Evolutionary conservation across 2,329 filamentous ascomycete genomes (phyloP), one percentile per base, ranked within the genome.

Genomic region (Pseudogymnoascus sp.): DNA sequence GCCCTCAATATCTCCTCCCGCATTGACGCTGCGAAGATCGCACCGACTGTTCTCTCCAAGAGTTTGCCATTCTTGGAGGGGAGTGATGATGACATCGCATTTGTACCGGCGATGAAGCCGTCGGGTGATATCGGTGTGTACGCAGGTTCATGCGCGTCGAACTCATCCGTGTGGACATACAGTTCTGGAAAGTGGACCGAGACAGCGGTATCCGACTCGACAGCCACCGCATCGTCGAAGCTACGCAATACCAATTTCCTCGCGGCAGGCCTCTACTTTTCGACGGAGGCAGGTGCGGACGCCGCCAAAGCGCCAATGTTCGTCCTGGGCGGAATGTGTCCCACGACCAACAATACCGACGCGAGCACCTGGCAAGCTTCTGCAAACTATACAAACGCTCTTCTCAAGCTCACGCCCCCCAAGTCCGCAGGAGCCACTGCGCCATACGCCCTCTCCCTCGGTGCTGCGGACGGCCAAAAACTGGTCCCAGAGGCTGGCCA

Each of bases 311-410:
- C 68, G 70, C 67, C 65, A 25, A 71, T 75, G 47, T 73, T 75
- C 59, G 62, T 70, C 30, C 97, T 96, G 73, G 93, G 92, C 36
- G 93, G 93, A 67, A 96, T 97, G 91, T 97, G 93, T 69, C 87
- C 88, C 2, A 73, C 73, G 6, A 70, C 73, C n/a, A 73, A 76
- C 18, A 70, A 74, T 16, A 69, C 75, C 6, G 78, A 78, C 30
- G 67, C 70, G 1, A 69, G 73, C 1, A 73, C 75, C 16, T 92
- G 90, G 87, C 83, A 89, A 64, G 81, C 82, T 1, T 73, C 79
- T 8, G 90, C 88, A 9, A 83, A 85, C 39, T 97, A 96, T 73
- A 92, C 90, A 1, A 91, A 91, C 69, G 77, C 81, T 18, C 92
- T 96, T 88, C 74, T 90, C 62, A 82, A 81, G 25, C 73, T 93